Base-by-base conservation (phyloP, 371 early-diverging fungal genomes). In the Quaeritorhiza haematococci region DNA sequence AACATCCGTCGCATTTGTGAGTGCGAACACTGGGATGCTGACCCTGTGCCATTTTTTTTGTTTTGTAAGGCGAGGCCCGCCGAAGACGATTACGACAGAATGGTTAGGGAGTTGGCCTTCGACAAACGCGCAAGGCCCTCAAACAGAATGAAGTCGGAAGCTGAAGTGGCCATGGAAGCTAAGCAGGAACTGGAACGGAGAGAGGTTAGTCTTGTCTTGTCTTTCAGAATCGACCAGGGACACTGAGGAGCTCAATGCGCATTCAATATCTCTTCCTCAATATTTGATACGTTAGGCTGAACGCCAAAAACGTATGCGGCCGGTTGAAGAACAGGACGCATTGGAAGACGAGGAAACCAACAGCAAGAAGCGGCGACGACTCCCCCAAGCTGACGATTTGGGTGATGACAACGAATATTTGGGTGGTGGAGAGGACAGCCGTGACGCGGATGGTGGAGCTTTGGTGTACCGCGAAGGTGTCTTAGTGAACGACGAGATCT, bases 61-160 rank as follows among this genome's bases (percentile, higher is more conserved):
- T n/a, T n/a, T n/a, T n/a, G n/a, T n/a, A n/a, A n/a, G n/a, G n/a
- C 63, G 19, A 32, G 46, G 24, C 23, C 63, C 3, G 60, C 66
- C 68, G 49, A 65, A 49, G 67, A 62, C 55, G 72, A 75, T 49
- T 98, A 94, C 63, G 95, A 96, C 65, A 68, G 66, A 44, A 75
- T 83, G 29, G 78, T 98, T 21, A 76, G 83, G n/a, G 86, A 88
- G 49, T 70, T 98, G 30, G 84, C 81, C 1, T 82, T 71, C 59
- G 96, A 96, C 45, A 77, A 83, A 63, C 88, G 92, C 38, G 93
- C 91, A 0, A 74, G 79, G 62, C 93, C 96, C 6, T 85, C 92
- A 27, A 93, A 98, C 63, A 86, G 97, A 23, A 66, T 88, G 35
- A 94, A 96, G 80, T 90, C 93, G 19, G 95, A 93, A 64, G 94